Evolutionary conservation across 1,284 basidiomycete species (phyloP), one percentile per base, ranked within the genome.

Genomic region (Ustilago esculenta): DNA sequence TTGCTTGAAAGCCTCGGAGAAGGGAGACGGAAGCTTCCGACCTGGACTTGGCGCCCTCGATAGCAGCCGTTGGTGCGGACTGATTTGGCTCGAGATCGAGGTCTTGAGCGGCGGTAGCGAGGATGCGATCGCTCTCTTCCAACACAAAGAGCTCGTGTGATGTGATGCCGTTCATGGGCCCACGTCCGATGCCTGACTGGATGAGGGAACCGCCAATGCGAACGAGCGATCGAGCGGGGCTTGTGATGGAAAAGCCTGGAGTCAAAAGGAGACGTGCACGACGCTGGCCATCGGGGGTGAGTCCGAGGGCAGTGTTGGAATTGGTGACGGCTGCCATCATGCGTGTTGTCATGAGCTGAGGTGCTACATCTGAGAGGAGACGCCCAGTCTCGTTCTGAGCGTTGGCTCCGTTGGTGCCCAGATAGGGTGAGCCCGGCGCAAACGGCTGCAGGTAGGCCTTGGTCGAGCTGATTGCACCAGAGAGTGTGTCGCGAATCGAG

Each of bases 1-100:
- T 81, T 3, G 80, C 80, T 50, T 81, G 61, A 50, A 77, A 81
- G n/a, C 80, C 80, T 32, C 79, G 65, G 12, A 81, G 68, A 10
- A 81, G 73, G 17, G 75, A 77, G 30, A 81, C 76, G 17, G 69
- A 53, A 2, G 66, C 53, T 5, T 79, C 67, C 18, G 49, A 52
- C 45, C 37, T 54, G 27, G 46, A 39, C 34, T 45, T 55, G 33
- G 50, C 25, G 32, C 48, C 64, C 40, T 61, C 50, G 37, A 71
- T 61, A 11, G 66, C 41, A 12, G 36, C 51, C 37, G 49, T 50
- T 8, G 63, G 27, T 14, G 32, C 52, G 3, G 29, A 30, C 42
- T 42, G 40, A 15, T 48, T 48, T 44, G 24, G 12, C 21, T 59
- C 36, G 33, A 74, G 40, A 17, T 70, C 72, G 17, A 75, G 60